A percentile compares a stretch with the other conserved stretches of the same genome.
These are phyloP conservation scores for Mycena filopes DNA, from an alignment of 768 basidiomycete species.

Conservation along the genomic window DNA sequence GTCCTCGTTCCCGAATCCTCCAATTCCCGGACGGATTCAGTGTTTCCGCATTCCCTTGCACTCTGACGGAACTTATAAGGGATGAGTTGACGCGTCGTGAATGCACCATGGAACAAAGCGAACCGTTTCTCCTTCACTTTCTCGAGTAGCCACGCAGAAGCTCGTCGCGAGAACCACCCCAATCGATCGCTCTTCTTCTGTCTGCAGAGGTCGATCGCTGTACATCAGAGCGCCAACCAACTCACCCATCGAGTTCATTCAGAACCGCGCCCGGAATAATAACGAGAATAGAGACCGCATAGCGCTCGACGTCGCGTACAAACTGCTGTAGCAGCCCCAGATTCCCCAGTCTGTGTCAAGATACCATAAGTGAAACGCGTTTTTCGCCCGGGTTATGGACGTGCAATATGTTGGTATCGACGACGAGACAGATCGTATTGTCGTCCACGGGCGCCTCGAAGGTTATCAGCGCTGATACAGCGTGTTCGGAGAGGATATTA, in stretches of 20 bases:
- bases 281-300: constrained; percentile 62
- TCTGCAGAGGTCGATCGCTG: constrained; percentile 40
- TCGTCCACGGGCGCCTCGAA: constrained; percentile 55
- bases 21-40: constrained; percentile 69
- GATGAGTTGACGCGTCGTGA: no score
- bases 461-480: constrained; percentile 18
- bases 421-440: constrained; percentile 60
- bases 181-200: constrained; percentile 58
- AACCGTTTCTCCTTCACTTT: constrained; percentile 61
- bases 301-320: constrained; percentile 66
- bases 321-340: constrained; percentile 64
- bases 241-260: constrained; percentile 79
- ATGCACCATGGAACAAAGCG: constrained; percentile 37
- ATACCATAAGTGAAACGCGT: constrained; percentile 45
- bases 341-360: constrained; percentile 15
- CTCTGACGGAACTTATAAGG: no score
- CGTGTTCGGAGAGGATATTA: constrained; percentile 10
- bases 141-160: constrained; percentile 74
- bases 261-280: constrained; percentile 82
- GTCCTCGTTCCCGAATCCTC: constrained; percentile 59
- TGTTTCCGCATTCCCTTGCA: constrained; percentile 66
- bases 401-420: constrained; percentile 85
- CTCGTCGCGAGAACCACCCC: constrained; percentile 75
- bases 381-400: constrained; percentile 48
- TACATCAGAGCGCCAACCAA: constrained; percentile 2